Evolutionary conservation across 129 eudicot genomes (phyloP), one percentile per base, ranked within the genome.

Genomic region (Rutidosis leptorrhynchoides): DNA sequence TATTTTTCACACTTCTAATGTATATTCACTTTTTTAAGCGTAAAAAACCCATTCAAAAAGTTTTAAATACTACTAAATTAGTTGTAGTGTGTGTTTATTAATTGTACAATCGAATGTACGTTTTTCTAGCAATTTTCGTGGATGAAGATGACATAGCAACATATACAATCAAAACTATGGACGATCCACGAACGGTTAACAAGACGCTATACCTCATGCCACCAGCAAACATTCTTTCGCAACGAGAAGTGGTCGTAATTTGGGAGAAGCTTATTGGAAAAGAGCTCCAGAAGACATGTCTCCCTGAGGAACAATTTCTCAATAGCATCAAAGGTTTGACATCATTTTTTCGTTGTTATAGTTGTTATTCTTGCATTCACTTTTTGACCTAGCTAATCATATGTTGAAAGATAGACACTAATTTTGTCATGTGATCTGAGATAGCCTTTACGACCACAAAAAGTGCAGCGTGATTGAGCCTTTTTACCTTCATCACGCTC

Each of bases 201-300:
- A 83, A 80, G 78, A 83, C 81, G 0, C 20, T 83, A 17, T 80
- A 83, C 66, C 9, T 83, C 12, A 37, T 81, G 51, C 89, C 89
- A 6, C 76, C 75, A 1, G 65, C 72, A 15, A 83, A 83, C 69
- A 70, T 80, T 54, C 80, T 83, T 16, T 80, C 85, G 3, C 85
- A 77, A 25, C 60, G 56, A 21, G 63, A 80, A 74, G 75, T 83
- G 24, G 74, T 83, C 25, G 62, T 62, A 25, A 46, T 77, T 0
- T 80, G 89, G 83, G 89, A 83, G 69, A 83, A 77, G 14, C 85
- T 77, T 35, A 80, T 77, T 6, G 85, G 85, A 2, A 77, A 80
- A 73, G 5, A 77, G 25, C 78, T 83, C 16, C 3, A 28, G 1
- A 83, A 83, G 73, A 23, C 75, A 23, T 76, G 74, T 30, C 52